Conservation (phyloP, 108 stramenopile genomes). For the Fragilariopsis cylindrus region DNA sequence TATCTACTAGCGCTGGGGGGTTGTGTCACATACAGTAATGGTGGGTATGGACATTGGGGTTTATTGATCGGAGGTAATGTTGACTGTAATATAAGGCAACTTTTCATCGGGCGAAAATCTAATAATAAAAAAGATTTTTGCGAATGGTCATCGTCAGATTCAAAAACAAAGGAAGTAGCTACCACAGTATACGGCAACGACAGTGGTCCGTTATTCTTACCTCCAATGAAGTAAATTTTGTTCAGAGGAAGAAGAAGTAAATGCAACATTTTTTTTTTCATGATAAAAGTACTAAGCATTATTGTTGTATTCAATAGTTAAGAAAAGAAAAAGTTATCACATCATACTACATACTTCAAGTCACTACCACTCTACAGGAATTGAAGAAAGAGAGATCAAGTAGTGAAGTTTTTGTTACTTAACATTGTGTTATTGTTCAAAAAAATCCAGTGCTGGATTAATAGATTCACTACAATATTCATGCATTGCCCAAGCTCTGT, state of each 20-base stretch:
- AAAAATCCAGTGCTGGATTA: slow-evolving; percentile 37
- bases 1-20: slow-evolving; percentile 44
- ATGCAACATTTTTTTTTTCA: too few species aligned
- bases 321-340: too few species aligned
- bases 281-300: not conserved
- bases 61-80: slow-evolving; percentile 30
- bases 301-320: too few species aligned
- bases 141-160: not conserved
- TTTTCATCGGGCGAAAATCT: not conserved
- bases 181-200: not conserved
- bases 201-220: not conserved
- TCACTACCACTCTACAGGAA: too few species aligned
- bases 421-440: slow-evolving; percentile 21
- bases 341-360: too few species aligned
- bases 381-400: not conserved
- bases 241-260: too few species aligned
- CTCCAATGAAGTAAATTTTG: not conserved
- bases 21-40: slow-evolving; percentile 35
- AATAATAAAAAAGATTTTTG: not conserved
- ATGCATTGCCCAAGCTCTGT: slow-evolving; percentile 58
- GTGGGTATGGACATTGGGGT: slow-evolving; percentile 47
- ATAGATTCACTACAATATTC: slow-evolving; percentile 56
- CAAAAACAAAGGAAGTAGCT: not conserved
- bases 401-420: not conserved
- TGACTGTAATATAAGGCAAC: not conserved